Evolutionary conservation across 768 basidiomycete genomes (phyloP).

Genomic region (Agrocybe pediades): DNA sequence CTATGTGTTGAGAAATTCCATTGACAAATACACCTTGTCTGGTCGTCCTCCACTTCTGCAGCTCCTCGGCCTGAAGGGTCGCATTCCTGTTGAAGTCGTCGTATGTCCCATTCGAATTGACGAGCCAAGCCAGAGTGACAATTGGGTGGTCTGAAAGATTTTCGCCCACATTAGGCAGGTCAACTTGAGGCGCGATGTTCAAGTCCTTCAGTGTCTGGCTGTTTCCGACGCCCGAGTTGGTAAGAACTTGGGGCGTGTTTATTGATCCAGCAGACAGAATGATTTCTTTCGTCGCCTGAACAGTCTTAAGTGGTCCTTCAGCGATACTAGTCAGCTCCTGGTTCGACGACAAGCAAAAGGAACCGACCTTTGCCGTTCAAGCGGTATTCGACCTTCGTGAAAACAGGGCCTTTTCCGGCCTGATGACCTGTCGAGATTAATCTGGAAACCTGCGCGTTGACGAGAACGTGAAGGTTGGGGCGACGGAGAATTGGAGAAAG

Average conservation of each 20-base stretch:
- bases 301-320: conserved; percentile 7
- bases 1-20: conserved; percentile 22
- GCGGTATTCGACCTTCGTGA: conserved; percentile 9
- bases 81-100: conserved; percentile 25
- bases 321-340: background rate
- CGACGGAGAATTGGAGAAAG: conserved; percentile 14
- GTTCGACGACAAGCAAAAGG: background rate
- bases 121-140: conserved; percentile 21
- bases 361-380: conserved; percentile 7
- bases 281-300: conserved; percentile 32
- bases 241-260: conserved; percentile 33
- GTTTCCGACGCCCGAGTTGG: conserved; percentile 37
- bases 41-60: conserved; percentile 30
- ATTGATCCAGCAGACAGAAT: conserved; percentile 38
- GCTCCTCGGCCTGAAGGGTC: conserved; percentile 17
- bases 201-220: conserved; percentile 15
- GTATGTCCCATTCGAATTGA: conserved; percentile 27
- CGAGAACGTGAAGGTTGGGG: conserved; percentile 18
- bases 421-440: conserved; percentile 8
- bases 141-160: conserved; percentile 34
- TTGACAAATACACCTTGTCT: conserved; percentile 29
- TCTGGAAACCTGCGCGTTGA: conserved; percentile 26
- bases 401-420: background rate
- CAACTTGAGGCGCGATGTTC: conserved; percentile 23
- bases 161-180: conserved; percentile 31